These are phyloP conservation scores for Microthlaspi erraticum DNA, from an alignment of 345 rosid species.

Conservation along the genomic window DNA sequence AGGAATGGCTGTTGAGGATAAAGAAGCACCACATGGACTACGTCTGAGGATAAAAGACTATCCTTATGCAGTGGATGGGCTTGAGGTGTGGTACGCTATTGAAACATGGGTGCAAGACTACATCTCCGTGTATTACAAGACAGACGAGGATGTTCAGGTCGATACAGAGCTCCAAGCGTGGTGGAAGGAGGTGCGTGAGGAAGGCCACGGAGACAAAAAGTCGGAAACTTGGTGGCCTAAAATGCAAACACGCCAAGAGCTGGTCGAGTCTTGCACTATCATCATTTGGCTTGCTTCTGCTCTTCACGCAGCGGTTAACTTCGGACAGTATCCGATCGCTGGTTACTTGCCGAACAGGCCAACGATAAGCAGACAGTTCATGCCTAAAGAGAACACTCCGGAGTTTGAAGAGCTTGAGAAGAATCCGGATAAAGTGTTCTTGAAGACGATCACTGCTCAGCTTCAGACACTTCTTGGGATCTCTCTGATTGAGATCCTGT, in stretches of 20 bases:
- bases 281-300: slow-evolving; percentile 78
- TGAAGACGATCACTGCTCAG: slow-evolving; percentile 58
- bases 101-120: slow-evolving; percentile 69
- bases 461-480: slow-evolving; percentile 54
- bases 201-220: slow-evolving; percentile 78
- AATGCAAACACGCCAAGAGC: slow-evolving; percentile 57
- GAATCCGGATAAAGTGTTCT: slow-evolving; percentile 56
- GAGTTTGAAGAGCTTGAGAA: slow-evolving; percentile 58
- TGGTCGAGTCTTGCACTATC: slow-evolving; percentile 62
- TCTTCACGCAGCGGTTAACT: slow-evolving; percentile 75
- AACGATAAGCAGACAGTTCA: slow-evolving; percentile 57
- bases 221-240: slow-evolving; percentile 77
- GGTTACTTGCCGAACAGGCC: slow-evolving; percentile 75
- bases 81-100: slow-evolving; percentile 76
- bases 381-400: slow-evolving; percentile 60
- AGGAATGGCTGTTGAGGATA: slow-evolving; percentile 72
- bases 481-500: slow-evolving; percentile 60
- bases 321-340: slow-evolving; percentile 71
- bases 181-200: slow-evolving; percentile 75
- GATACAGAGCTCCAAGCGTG: slow-evolving; percentile 70
- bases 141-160: slow-evolving; percentile 48
- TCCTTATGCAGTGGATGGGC: slow-evolving; percentile 79
- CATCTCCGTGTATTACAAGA: slow-evolving; percentile 58
- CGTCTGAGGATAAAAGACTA: slow-evolving; percentile 68
- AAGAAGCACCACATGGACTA: slow-evolving; percentile 58